Evolutionary conservation across 352 stramenopile genomes (phyloP).

Genomic region (Phytophthora ohioensis): DNA sequence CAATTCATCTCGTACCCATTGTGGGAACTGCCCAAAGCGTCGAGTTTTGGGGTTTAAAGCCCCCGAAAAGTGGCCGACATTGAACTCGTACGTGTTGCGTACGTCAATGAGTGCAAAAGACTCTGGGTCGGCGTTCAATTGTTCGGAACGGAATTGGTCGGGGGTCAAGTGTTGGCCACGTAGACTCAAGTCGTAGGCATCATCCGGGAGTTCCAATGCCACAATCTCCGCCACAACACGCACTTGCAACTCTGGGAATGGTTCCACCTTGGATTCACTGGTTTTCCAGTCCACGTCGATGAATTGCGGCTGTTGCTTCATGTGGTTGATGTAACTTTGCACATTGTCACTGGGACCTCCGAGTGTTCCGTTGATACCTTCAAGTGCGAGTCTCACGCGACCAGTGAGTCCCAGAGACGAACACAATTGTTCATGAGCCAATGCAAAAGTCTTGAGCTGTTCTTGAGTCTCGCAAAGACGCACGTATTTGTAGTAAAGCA

Average conservation of each 20-base stretch:
- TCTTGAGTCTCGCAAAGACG: slow-evolving; percentile 53
- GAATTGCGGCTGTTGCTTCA: slow-evolving; percentile 49
- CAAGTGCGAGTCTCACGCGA: slow-evolving; percentile 78
- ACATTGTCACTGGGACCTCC: slow-evolving; percentile 53
- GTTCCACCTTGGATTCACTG: slow-evolving; percentile 51
- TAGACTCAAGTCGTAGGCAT: slow-evolving; percentile 52
- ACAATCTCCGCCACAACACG: slow-evolving; percentile 79
- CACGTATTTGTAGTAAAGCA: slow-evolving; percentile 91
- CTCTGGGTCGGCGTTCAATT: slow-evolving; percentile 32
- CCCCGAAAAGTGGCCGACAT: slow-evolving; percentile 76
- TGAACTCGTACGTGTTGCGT: slow-evolving; percentile 86
- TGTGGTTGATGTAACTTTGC: slow-evolving; percentile 69
- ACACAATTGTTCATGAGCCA: slow-evolving; percentile 60
- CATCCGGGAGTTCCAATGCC: slow-evolving; percentile 70
- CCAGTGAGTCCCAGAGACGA: slow-evolving; percentile 62
- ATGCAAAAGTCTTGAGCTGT: slow-evolving; percentile 49
- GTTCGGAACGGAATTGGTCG: slow-evolving; percentile 64
- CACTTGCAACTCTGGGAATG: slow-evolving; percentile 78
- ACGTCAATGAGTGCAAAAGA: slow-evolving; percentile 74
- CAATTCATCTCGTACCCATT: slow-evolving; percentile 68
- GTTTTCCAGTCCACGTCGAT: slow-evolving; percentile 87
- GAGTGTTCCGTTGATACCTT: slow-evolving; percentile 91
- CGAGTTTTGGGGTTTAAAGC: slow-evolving; percentile 85
- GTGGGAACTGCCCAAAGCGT: slow-evolving; percentile 82
- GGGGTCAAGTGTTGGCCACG: slow-evolving; percentile 70